These are phyloP conservation scores for Tulasnella sp. DNA, from an alignment of 768 basidiomycete species.

Conservation along the genomic window DNA sequence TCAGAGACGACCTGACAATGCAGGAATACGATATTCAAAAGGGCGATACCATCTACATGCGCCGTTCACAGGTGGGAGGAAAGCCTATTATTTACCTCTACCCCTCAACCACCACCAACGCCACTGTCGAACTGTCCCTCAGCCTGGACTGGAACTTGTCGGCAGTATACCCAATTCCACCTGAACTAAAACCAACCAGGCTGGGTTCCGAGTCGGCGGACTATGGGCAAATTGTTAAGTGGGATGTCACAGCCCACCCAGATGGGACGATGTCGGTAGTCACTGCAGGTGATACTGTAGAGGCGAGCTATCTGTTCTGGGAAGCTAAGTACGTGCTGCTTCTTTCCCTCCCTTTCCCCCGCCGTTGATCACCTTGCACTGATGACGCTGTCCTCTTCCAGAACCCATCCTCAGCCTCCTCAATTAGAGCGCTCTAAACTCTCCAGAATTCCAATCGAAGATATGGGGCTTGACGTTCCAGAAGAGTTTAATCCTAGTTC, in stretches of 20 bases:
- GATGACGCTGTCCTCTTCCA: not conserved
- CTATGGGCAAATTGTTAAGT: not conserved
- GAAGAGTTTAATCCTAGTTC: not conserved
- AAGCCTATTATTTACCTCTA: not conserved
- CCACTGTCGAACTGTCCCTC: slow-evolving; percentile 37
- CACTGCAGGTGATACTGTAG: not conserved
- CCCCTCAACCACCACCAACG: slow-evolving; percentile 25
- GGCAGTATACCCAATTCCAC: slow-evolving; percentile 38
- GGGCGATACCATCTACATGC: not conserved
- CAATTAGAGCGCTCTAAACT: not conserved
- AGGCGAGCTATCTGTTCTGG: not conserved
- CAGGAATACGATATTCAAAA: not conserved
- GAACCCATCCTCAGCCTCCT: not conserved
- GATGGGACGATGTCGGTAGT: not conserved
- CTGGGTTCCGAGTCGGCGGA: not conserved
- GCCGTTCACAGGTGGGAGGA: not conserved
- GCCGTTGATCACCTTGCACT: not conserved
- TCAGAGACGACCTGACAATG: slow-evolving; percentile 29
- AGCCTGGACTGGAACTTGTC: slow-evolving; percentile 38
- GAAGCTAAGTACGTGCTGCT: not conserved
- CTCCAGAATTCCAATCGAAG: not conserved
- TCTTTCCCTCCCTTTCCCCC: too few relatives aligned
- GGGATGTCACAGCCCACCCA: not conserved
- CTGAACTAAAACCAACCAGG: not conserved
- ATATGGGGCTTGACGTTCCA: not conserved